Percentiles rank a stretch among this genome's conserved stretches.
Evolutionary conservation across 768 basidiomycete genomes (phyloP).

Genomic region (Strobilomyces echinocephalus): DNA sequence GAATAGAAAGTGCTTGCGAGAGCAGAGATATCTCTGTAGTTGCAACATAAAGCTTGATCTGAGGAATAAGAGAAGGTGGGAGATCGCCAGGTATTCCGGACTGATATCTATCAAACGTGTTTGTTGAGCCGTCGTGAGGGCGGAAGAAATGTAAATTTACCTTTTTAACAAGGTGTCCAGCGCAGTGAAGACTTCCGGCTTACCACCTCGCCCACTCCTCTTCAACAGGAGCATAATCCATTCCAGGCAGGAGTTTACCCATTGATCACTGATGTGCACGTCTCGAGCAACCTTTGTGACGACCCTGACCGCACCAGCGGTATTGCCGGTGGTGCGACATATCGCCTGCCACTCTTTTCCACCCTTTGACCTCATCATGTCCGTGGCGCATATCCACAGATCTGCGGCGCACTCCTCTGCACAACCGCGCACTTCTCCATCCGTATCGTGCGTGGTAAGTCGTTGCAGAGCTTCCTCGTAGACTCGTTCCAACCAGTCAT

Average conservation of each 20-base stretch:
- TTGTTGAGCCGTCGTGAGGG: background rate
- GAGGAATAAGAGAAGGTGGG: slow-evolving; percentile 58
- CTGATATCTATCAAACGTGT: slow-evolving; percentile 36
- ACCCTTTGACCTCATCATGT: slow-evolving; percentile 57
- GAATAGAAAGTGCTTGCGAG: slow-evolving; percentile 61
- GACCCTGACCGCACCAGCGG: slow-evolving; percentile 73
- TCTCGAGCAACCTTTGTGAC: slow-evolving; percentile 80
- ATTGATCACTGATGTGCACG: slow-evolving; percentile 64
- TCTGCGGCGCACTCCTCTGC: slow-evolving; percentile 84
- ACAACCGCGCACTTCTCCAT: slow-evolving; percentile 80
- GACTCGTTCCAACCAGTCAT: slow-evolving; percentile 65
- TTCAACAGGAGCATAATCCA: slow-evolving; percentile 72
- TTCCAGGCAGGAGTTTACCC: slow-evolving; percentile 77
- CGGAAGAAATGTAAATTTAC: slow-evolving; percentile 31
- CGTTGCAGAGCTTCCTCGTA: slow-evolving; percentile 72
- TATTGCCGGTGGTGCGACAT: slow-evolving; percentile 64
- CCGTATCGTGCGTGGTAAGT: slow-evolving; percentile 77
- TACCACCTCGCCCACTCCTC: slow-evolving; percentile 75
- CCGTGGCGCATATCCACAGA: slow-evolving; percentile 83
- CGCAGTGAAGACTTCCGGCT: slow-evolving; percentile 74
- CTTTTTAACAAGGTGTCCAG: slow-evolving; percentile 68
- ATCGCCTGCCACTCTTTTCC: slow-evolving; percentile 79
- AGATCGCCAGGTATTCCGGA: slow-evolving; percentile 51
- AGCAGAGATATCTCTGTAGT: slow-evolving; percentile 75
- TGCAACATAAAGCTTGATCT: slow-evolving; percentile 72